phyloP scores from a whole-genome alignment of 371 early-diverging fungal species.

The Mycotypha africana region DNA sequence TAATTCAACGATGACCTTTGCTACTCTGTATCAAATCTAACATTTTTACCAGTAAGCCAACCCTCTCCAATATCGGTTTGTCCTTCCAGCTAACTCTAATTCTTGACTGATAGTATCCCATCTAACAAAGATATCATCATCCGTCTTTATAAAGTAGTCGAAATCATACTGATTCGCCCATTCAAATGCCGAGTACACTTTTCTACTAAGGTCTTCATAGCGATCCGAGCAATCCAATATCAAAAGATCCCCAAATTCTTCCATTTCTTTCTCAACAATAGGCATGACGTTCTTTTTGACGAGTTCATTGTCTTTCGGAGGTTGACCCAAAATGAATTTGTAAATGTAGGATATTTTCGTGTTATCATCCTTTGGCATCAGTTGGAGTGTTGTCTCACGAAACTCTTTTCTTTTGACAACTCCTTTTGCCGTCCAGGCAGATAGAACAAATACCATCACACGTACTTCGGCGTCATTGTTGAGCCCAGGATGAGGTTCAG shows the following conservation, averaged over 20 bases:
- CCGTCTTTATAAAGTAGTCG: conserved; percentile 60
- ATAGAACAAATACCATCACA: conserved; percentile 50
- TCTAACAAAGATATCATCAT: conserved; percentile 62
- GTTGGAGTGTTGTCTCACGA: conserved; percentile 49
- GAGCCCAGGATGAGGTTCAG: conserved; percentile 19
- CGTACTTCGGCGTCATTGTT: conserved; percentile 27
- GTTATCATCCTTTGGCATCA: conserved; percentile 43
- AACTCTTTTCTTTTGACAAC: conserved; percentile 43
- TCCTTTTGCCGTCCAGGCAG: conserved; percentile 54
- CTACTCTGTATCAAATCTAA: no score
- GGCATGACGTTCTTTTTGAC: conserved; percentile 23
- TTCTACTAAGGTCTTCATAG: conserved; percentile 44
- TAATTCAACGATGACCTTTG: no score
- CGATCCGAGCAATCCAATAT: conserved; percentile 44
- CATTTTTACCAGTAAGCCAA: conserved; percentile 51
- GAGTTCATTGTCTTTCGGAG: conserved; percentile 31
- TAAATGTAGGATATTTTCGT: conserved; percentile 43
- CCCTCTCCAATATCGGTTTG: conserved; percentile 57
- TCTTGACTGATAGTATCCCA: conserved; percentile 58
- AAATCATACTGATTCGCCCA: conserved; percentile 52
- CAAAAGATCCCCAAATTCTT: conserved; percentile 36
- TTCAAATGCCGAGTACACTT: conserved; percentile 49
- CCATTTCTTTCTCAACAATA: conserved; percentile 37
- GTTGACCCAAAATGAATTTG: conserved; percentile 50
- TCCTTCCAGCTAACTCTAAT: conserved; percentile 42